phyloP scores from a whole-genome alignment of 495 filamentous ascomycete genomes.

The Annulohypoxylon maeteangense region DNA sequence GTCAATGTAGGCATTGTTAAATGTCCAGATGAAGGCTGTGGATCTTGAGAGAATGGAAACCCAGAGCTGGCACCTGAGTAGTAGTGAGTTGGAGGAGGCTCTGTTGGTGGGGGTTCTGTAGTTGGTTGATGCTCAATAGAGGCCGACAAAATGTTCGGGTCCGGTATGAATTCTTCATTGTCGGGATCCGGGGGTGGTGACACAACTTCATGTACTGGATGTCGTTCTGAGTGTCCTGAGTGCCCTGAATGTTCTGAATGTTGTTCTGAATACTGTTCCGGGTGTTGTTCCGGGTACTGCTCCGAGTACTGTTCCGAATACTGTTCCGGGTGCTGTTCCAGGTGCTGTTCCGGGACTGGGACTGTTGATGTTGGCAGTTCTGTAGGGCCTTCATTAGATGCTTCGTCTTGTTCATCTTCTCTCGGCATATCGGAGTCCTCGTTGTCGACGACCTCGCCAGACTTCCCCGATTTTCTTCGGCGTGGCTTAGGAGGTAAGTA shows the following conservation, averaged over 20 bases:
- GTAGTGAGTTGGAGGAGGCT: constrained; percentile 30
- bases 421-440: constrained; percentile 32
- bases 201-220: background rate
- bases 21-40: constrained; percentile 14
- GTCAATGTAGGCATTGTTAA: constrained; percentile 29
- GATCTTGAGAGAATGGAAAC: constrained; percentile 29
- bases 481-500: constrained; percentile 50
- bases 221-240: background rate
- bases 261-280: background rate
- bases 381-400: constrained; percentile 3
- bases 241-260: background rate
- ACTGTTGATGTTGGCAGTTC: constrained; percentile 1
- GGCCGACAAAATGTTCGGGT: constrained; percentile 43
- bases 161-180: constrained; percentile 47
- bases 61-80: constrained; percentile 22
- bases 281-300: background rate
- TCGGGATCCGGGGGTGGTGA: constrained; percentile 33
- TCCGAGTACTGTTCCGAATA: background rate
- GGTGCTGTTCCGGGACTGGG: background rate
- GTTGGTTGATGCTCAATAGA: constrained; percentile 29
- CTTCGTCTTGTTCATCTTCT: constrained; percentile 19
- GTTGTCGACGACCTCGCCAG: constrained; percentile 27
- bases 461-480: constrained; percentile 33
- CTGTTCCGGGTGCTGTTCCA: constrained; percentile 1
- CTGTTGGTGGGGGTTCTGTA: constrained; percentile 12